Evolutionary conservation across 208 protist species (phyloP).

Genomic region (Zelonia costaricensis): DNA sequence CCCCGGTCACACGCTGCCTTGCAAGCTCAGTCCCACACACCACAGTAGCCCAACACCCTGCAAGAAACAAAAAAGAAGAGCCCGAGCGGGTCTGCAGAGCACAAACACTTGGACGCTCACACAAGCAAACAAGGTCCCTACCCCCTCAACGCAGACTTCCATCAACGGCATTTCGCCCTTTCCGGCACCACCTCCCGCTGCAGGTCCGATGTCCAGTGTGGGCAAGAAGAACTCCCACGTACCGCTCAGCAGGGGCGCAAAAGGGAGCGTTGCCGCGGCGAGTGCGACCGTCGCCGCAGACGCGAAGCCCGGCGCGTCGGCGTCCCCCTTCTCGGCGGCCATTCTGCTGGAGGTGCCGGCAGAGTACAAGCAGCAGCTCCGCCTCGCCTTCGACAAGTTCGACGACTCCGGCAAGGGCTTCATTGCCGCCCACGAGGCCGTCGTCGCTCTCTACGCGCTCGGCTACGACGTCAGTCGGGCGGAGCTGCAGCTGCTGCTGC

Average conservation of each 20-base stretch:
- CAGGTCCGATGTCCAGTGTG: background rate
- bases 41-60: too few relatives aligned
- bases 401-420: constrained; percentile 92
- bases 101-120: too few relatives aligned
- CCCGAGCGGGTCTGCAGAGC: too few relatives aligned
- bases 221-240: background rate
- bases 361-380: constrained; percentile 86
- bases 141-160: too few relatives aligned
- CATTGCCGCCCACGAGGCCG: constrained; percentile 88
- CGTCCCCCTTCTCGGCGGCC: constrained; percentile 27
- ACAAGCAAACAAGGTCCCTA: too few relatives aligned
- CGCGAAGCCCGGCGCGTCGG: constrained; percentile 1
- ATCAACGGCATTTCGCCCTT: too few relatives aligned
- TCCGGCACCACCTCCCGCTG: too few relatives aligned
- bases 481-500: constrained; percentile 84
- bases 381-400: constrained; percentile 96
- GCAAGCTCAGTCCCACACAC: too few relatives aligned
- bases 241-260: constrained; percentile 4
- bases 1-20: too few relatives aligned
- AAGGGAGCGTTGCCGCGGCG: background rate
- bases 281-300: background rate
- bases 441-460: constrained; percentile 93
- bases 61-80: too few relatives aligned
- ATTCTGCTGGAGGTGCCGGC: constrained; percentile 64
- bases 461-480: constrained; percentile 94